These are phyloP conservation scores for Lathyrus oleraceus DNA, from an alignment of 306 rosid species.

Conservation along the genomic window DNA sequence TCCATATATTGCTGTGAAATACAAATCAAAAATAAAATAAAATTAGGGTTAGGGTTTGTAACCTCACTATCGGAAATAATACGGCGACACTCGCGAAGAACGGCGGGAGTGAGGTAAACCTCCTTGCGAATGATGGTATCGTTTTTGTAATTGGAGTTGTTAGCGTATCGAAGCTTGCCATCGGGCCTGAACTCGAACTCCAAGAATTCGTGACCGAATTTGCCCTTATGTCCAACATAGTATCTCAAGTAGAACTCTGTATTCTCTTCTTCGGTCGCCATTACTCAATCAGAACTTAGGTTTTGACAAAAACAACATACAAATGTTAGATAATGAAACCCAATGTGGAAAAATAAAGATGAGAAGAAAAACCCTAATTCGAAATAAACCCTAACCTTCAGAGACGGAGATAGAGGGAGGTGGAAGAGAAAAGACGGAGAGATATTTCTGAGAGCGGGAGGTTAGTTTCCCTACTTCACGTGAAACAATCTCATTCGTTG, in stretches of 20 bases:
- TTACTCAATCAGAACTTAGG: neutral
- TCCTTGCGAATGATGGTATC: slow-evolving; percentile 98
- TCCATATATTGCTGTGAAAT: no score
- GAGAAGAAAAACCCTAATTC: no score
- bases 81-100: slow-evolving; percentile 87
- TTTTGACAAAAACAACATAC: no score
- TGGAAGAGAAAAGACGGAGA: no score
- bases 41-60: slow-evolving; percentile 25
- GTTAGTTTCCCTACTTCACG: no score
- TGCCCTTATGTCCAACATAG: slow-evolving; percentile 92
- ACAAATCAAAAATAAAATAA: no score
- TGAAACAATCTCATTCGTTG: no score
- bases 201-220: slow-evolving; percentile 91
- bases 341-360: no score
- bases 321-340: no score
- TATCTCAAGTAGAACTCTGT: slow-evolving; percentile 82
- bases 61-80: slow-evolving; percentile 89
- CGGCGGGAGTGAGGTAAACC: slow-evolving; percentile 90
- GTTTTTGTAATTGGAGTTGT: slow-evolving; percentile 98
- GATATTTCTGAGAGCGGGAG: no score
- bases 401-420: no score
- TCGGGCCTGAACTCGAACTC: slow-evolving; percentile 92
- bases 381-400: no score
- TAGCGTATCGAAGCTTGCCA: slow-evolving; percentile 95
- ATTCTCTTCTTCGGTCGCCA: slow-evolving; percentile 65